These are phyloP conservation scores for Exsudoporus floridanus DNA, from an alignment of 1,284 basidiomycete species.

Conservation along the genomic window DNA sequence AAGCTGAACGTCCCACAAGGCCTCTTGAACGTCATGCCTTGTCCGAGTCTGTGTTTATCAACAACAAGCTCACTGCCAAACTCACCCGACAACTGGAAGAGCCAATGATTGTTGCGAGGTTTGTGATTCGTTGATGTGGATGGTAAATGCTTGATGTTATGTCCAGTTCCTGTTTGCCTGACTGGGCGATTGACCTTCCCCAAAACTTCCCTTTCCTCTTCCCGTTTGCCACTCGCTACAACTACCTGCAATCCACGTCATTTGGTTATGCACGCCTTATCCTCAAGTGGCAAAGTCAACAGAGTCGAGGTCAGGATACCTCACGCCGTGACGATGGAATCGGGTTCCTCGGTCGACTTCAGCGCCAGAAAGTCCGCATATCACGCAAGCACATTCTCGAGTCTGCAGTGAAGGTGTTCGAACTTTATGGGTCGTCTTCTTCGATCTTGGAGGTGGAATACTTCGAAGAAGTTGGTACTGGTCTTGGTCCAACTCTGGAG, in stretches of 20 bases:
- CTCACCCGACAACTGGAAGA: slow-evolving; percentile 97
- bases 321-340: slow-evolving; percentile 87
- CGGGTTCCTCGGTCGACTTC: slow-evolving; percentile 87
- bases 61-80: slow-evolving; percentile 98
- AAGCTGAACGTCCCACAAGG: slow-evolving; percentile 55
- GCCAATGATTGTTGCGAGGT: slow-evolving; percentile 98
- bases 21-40: slow-evolving; percentile 54
- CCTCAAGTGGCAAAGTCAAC: slow-evolving; percentile 85
- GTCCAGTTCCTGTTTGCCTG: slow-evolving; percentile 85
- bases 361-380: slow-evolving; percentile 96
- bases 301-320: slow-evolving; percentile 68
- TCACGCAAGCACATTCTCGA: slow-evolving; percentile 93
- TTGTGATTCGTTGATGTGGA: slow-evolving; percentile 5
- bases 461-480: slow-evolving; percentile 98
- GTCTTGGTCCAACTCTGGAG: slow-evolving; percentile 96
- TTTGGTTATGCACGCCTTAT: slow-evolving; percentile 96
- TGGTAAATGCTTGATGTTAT: slow-evolving; percentile 1
- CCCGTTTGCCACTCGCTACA: slow-evolving; percentile 95
- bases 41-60: slow-evolving; percentile 85
- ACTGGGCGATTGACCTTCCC: slow-evolving; percentile 94
- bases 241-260: slow-evolving; percentile 95
- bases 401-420: slow-evolving; percentile 97
- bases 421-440: slow-evolving; percentile 91
- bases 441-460: slow-evolving; percentile 97
- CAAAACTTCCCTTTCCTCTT: slow-evolving; percentile 97